Conservation (phyloP, 345 rosid genomes). For the Populus davidiana region DNA sequence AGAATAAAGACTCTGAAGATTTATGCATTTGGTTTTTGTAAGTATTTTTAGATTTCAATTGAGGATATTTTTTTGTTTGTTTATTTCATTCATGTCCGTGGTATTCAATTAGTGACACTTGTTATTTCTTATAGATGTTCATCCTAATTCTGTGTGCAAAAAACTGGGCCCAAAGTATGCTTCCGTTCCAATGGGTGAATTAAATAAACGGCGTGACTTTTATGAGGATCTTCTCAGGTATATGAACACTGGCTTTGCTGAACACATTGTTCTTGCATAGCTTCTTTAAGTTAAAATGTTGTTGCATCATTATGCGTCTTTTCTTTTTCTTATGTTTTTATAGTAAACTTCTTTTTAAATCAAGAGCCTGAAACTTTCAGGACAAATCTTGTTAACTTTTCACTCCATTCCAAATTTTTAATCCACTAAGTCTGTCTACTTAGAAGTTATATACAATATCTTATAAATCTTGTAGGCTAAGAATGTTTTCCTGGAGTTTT, state of each 20-base stretch:
- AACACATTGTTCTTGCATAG: background rate
- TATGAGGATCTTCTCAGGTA: constrained; percentile 94
- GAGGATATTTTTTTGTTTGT: background rate
- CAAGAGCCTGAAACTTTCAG: background rate
- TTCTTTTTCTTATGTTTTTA: background rate
- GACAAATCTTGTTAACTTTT: background rate
- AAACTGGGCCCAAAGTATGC: constrained; percentile 79
- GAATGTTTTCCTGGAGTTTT: background rate
- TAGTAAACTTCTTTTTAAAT: background rate
- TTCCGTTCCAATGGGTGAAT: constrained; percentile 50
- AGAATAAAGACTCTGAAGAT: constrained; percentile 74
- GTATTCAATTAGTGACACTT: constrained; percentile 8
- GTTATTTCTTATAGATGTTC: constrained; percentile 50
- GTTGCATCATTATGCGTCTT: background rate
- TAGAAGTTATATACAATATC: background rate
- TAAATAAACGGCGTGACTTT: constrained; percentile 48
- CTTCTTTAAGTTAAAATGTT: background rate
- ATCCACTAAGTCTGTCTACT: too few species aligned
- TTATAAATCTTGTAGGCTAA: background rate
- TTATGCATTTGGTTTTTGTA: constrained; percentile 92
- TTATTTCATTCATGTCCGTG: background rate
- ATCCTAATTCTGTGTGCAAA: constrained; percentile 72
- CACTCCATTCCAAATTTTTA: background rate
- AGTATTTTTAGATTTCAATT: constrained; percentile 39
- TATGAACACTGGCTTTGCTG: background rate